These are phyloP conservation scores for Byssoonygena ceratinophila DNA, from an alignment of 2,329 filamentous ascomycete genomes.

Conservation along the genomic window DNA sequence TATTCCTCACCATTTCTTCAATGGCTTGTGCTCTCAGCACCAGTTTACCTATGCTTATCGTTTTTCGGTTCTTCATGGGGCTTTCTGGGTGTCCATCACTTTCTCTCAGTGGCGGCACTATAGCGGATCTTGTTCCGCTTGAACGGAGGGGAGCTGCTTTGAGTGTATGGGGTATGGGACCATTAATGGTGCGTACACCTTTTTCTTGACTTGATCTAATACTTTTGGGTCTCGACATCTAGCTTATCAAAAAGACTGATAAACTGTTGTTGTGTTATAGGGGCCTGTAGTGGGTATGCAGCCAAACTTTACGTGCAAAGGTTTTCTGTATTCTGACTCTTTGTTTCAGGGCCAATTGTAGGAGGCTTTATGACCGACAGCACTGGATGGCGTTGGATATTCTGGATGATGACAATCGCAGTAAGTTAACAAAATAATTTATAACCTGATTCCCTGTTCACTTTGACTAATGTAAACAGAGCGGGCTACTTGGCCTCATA, in stretches of 20 bases:
- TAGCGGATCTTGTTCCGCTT: conserved; percentile 37
- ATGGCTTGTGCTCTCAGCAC: conserved; percentile 51
- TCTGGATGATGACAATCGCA: conserved; percentile 37
- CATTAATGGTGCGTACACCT: conserved; percentile 19
- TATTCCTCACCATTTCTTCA: conserved; percentile 50
- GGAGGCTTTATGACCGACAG: conserved; percentile 35
- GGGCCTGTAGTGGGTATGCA: conserved; percentile 7
- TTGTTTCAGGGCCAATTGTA: conserved; percentile 24
- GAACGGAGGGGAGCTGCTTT: conserved; percentile 37
- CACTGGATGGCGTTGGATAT: conserved; percentile 40
- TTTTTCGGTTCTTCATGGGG: conserved; percentile 55
- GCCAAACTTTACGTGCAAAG: background rate
- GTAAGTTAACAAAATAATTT: conserved; percentile 19
- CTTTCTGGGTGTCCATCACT: conserved; percentile 27
- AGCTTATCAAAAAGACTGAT: background rate
- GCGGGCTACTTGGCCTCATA: conserved; percentile 15
- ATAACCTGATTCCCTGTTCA: background rate
- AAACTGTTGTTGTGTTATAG: background rate
- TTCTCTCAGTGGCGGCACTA: conserved; percentile 38
- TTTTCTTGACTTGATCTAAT: background rate
- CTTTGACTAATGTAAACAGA: conserved; percentile 17
- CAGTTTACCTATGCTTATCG: conserved; percentile 49
- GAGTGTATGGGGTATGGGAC: conserved; percentile 34
- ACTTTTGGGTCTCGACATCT: background rate
- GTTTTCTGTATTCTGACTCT: background rate